phyloP scores from a whole-genome alignment of 2,329 filamentous ascomycete genomes.

The Dactylonectria estremocensis region DNA sequence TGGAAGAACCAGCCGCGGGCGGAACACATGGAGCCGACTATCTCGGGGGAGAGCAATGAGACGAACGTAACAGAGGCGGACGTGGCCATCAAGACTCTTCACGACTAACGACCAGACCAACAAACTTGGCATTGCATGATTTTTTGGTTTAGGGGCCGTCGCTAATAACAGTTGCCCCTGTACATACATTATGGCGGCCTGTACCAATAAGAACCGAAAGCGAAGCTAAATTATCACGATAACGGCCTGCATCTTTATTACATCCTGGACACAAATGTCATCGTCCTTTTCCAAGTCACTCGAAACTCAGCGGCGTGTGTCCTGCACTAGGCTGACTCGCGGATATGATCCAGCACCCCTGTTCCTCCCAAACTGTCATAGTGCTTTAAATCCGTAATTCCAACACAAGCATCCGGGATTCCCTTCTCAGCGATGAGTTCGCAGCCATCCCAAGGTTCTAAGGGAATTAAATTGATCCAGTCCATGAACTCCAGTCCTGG shows the following conservation, averaged over 20 bases:
- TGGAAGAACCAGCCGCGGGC: conserved; percentile 47
- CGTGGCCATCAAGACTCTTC: conserved; percentile 15
- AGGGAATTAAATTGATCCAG: neutral
- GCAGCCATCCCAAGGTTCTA: neutral
- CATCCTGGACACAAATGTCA: too few relatives aligned
- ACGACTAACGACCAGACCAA: neutral
- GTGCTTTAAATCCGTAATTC: neutral
- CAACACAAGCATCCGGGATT: too few relatives aligned
- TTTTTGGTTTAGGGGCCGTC: neutral
- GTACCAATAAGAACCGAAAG: neutral
- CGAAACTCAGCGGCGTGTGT: neutral
- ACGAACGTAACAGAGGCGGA: conserved; percentile 21
- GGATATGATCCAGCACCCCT: neutral
- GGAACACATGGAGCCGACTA: conserved; percentile 13
- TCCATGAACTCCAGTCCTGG: neutral
- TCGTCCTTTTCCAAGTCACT: neutral
- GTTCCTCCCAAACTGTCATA: neutral
- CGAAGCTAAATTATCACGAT: neutral
- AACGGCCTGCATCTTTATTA: too few relatives aligned
- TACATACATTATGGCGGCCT: neutral
- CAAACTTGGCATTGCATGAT: neutral
- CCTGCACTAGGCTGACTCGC: neutral
- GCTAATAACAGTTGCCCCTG: neutral
- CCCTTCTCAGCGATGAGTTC: too few relatives aligned
- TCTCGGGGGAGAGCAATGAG: conserved; percentile 4